Percentiles rank a stretch among this genome's conserved stretches.
Evolutionary conservation across 139 green algal species (phyloP).

Genomic region (Spirogloea muscicola): DNA sequence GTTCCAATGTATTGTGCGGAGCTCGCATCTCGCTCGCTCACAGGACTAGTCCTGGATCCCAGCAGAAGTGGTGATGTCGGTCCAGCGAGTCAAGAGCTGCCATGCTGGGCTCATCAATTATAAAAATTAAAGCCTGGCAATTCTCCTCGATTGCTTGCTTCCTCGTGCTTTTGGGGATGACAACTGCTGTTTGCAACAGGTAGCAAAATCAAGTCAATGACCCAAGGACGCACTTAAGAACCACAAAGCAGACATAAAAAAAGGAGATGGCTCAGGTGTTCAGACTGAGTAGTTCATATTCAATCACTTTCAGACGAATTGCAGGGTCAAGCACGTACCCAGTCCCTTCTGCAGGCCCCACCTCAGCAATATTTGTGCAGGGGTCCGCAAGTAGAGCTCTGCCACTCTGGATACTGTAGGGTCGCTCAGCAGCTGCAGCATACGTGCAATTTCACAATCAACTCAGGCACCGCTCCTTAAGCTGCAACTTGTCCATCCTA

Average conservation of each 20-base stretch:
- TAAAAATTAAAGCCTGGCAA: not conserved
- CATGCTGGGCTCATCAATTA: not conserved
- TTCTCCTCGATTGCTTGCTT: slow-evolving; percentile 2
- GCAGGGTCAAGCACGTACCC: not conserved
- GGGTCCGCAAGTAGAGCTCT: not conserved
- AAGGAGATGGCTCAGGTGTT: too few relatives aligned
- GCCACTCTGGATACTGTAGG: not conserved
- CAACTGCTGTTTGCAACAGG: slow-evolving; percentile 13
- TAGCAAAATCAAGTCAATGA: not conserved
- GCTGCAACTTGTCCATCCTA: not conserved
- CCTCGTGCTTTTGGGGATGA: slow-evolving; percentile 9
- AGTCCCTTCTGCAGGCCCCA: slow-evolving; percentile 19
- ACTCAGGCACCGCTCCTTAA: not conserved
- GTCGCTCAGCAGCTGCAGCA: slow-evolving; percentile 5
- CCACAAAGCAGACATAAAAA: not conserved
- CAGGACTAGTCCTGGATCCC: not conserved
- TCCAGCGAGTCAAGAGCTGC: slow-evolving; percentile 4
- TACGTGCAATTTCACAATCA: not conserved
- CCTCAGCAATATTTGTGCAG: slow-evolving; percentile 17
- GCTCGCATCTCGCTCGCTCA: too few relatives aligned
- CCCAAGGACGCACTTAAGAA: not conserved
- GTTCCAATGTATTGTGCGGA: too few relatives aligned
- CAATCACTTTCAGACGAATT: too few relatives aligned
- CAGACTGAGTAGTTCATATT: too few relatives aligned
- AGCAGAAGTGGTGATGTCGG: slow-evolving; percentile 15